Conservation (phyloP, 345 rosid genomes). For the Capsella bursapastoris region DNA sequence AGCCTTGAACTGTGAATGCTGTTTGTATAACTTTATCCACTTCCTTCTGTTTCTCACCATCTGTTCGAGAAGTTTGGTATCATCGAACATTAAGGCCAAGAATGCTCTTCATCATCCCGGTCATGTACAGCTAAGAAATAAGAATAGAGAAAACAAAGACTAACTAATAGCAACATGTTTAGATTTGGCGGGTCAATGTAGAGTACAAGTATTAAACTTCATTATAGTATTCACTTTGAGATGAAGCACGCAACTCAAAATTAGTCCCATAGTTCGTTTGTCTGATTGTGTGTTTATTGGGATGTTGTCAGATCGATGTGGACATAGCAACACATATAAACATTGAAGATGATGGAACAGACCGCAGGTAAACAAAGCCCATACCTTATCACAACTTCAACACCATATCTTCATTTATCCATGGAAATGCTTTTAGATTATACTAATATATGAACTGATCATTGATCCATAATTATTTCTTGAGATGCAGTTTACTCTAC, state of each 20-base stretch:
- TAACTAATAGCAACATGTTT: background rate
- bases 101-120: background rate
- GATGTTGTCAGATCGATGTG: slow-evolving; percentile 72
- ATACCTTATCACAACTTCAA: slow-evolving; percentile 12
- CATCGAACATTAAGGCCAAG: background rate
- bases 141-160: background rate
- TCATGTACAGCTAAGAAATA: background rate
- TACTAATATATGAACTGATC: slow-evolving; percentile 3
- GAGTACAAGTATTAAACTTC: background rate
- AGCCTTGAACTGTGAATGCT: background rate
- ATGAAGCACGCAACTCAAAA: background rate
- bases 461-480: slow-evolving; percentile 1
- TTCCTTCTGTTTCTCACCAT: background rate
- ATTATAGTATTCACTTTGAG: slow-evolving; percentile 1
- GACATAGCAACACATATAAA: slow-evolving; percentile 86
- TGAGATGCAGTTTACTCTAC: slow-evolving; percentile 67
- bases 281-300: slow-evolving; percentile 21
- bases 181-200: background rate
- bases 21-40: background rate
- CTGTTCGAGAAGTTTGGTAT: background rate
- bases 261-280: background rate
- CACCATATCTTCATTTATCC: slow-evolving; percentile 24
- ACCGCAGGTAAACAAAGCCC: slow-evolving; percentile 65
- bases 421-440: background rate
- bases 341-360: slow-evolving; percentile 71